Evolutionary conservation across 2,329 filamentous ascomycete genomes (phyloP).

Genomic region (Alternaria sp.): DNA sequence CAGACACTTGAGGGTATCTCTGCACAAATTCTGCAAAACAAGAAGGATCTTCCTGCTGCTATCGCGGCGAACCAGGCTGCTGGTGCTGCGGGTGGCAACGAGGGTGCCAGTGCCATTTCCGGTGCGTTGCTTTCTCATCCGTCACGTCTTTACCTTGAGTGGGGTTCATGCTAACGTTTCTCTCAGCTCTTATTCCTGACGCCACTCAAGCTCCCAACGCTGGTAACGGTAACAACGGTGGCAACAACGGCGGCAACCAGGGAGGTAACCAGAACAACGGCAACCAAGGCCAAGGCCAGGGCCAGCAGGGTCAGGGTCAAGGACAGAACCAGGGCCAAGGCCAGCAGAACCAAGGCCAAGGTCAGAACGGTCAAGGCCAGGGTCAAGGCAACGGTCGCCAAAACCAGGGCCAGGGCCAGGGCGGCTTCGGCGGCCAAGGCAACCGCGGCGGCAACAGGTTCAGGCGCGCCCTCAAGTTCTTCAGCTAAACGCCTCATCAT

Average conservation of each 20-base stretch:
- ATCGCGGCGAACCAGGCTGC: constrained; percentile 55
- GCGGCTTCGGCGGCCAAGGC: neutral
- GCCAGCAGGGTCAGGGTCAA: neutral
- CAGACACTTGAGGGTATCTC: constrained; percentile 55
- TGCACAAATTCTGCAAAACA: constrained; percentile 59
- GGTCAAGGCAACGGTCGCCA: neutral
- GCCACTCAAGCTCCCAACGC: constrained; percentile 15
- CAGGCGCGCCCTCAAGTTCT: constrained; percentile 8
- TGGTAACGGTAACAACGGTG: constrained; percentile 18
- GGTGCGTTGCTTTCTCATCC: constrained; percentile 37
- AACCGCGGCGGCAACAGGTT: constrained; percentile 1
- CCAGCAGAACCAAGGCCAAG: neutral
- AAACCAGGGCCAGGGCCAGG: neutral
- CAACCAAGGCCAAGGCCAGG: neutral
- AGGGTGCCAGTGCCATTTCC: constrained; percentile 50
- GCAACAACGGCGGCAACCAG: constrained; percentile 5
- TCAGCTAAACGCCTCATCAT: neutral
- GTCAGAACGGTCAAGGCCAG: neutral
- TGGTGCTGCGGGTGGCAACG: constrained; percentile 47
- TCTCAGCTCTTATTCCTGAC: constrained; percentile 22
- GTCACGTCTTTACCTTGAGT: constrained; percentile 24
- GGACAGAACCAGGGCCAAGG: neutral
- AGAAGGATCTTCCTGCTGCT: constrained; percentile 58
- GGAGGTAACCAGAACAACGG: constrained; percentile 9
- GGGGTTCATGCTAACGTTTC: constrained; percentile 9